Base-by-base conservation (phyloP, 805 yeast genomes). In the Millerozyma miso region DNA sequence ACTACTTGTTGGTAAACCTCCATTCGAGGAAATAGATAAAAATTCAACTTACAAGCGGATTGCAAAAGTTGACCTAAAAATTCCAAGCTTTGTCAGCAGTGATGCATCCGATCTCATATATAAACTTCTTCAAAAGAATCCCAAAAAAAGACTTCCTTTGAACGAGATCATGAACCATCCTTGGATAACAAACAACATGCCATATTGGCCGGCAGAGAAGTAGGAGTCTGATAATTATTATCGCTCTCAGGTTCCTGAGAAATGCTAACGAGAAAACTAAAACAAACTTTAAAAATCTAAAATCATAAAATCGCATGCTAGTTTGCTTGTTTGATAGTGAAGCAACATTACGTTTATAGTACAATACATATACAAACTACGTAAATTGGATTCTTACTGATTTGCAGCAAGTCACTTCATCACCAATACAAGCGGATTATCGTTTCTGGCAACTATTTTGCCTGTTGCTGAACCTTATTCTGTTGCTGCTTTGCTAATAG, bases 1-100 rank as follows among this genome's bases (percentile, higher is more conserved):
- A 60, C 76, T 93, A 39, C 64, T 91, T 1, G 89, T 85, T 3
- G 98, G 97, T 0, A 72, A 74, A 37, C 97, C 99, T 0, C 98
- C 98, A 0, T 91, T 91, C 60, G 97, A 89, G 59, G 96, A 87
- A 51, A 74, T 73, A 20, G 81, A 84, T 47, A 82, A 84, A 41
- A 84, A 82, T 46, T 77, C 82, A 14, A 93, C 98, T 0, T 88
- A 86, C 59, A 80, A 79, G 55, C 71, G 93, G 48, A 93, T 93
- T 33, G 82, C 84, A 6, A 78, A 75, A 46, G 88, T 87, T 3
- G 96, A 87, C 56, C 69, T 88, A 48, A 67, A 71, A 35, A 79
- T 89, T 37, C 98, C 98, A 0, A 62, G 73, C 1, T 81, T 65
- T 53, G 77, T 93, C 0, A 79, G 85, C 37, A 56, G 70, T 0